phyloP scores from a whole-genome alignment of 768 basidiomycete species.

The Suillus cothurnatus region DNA sequence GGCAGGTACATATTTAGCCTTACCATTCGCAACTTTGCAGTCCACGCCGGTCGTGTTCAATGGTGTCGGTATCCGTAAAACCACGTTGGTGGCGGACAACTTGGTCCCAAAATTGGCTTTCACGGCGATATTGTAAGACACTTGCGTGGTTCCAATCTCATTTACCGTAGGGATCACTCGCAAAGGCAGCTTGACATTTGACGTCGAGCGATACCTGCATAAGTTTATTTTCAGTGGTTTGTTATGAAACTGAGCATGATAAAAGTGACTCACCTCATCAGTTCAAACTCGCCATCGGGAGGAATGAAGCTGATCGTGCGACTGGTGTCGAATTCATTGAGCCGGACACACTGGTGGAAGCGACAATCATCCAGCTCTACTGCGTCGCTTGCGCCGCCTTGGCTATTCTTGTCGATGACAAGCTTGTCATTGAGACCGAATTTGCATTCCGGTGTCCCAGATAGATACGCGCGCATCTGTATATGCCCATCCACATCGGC shows the following conservation, averaged over 20 bases:
- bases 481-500: conserved; percentile 98
- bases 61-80: conserved; percentile 94
- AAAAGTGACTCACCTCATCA: conserved; percentile 75
- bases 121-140: conserved; percentile 87
- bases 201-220: conserved; percentile 88
- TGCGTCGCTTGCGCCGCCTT: conserved; percentile 60
- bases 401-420: conserved; percentile 83
- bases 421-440: conserved; percentile 99
- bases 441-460: conserved; percentile 98
- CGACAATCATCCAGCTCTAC: conserved; percentile 98
- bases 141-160: conserved; percentile 90
- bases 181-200: conserved; percentile 94
- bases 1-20: conserved; percentile 95
- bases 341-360: conserved; percentile 97
- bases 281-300: conserved; percentile 97
- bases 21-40: conserved; percentile 88
- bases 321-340: conserved; percentile 92
- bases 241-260: conserved; percentile 1
- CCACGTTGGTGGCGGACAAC: conserved; percentile 89
- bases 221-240: conserved; percentile 5
- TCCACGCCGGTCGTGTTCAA: conserved; percentile 92
- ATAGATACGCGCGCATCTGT: conserved; percentile 95
- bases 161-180: conserved; percentile 88
- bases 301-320: conserved; percentile 97
- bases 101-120: conserved; percentile 91